phyloP scores from a whole-genome alignment of 2,329 filamentous ascomycete species.

The Penicillium janthinellum region DNA sequence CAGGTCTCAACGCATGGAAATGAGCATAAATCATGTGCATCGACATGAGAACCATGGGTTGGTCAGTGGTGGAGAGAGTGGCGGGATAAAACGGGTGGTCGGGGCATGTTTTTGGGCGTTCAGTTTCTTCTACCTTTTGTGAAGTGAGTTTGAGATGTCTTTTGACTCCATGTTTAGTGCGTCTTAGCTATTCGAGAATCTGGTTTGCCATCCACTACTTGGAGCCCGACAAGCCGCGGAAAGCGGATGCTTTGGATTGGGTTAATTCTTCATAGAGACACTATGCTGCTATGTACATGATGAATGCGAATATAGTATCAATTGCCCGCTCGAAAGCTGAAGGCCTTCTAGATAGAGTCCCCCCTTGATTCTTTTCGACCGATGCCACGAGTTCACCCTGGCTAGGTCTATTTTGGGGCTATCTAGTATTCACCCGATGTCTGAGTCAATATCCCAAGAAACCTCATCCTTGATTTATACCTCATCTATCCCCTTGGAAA shows the following conservation, averaged over 20 bases:
- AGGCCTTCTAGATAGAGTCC: background rate
- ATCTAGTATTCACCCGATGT: background rate
- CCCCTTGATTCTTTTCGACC: background rate
- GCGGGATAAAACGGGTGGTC: background rate
- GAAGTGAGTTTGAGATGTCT: background rate
- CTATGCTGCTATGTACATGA: background rate
- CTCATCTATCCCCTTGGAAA: conserved; percentile 1
- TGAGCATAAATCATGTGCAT: conserved; percentile 31
- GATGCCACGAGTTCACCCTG: background rate
- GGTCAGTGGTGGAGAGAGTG: too few species aligned
- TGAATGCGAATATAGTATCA: background rate
- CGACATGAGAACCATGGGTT: too few species aligned
- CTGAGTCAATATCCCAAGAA: background rate
- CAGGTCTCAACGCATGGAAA: conserved; percentile 70
- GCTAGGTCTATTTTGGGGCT: background rate
- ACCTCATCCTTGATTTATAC: background rate
- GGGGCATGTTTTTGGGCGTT: conserved; percentile 7
- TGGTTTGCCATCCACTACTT: background rate
- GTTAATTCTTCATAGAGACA: background rate
- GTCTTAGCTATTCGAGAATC: background rate
- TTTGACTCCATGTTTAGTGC: background rate
- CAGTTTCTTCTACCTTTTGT: background rate
- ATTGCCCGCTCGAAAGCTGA: background rate
- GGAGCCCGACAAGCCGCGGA: background rate
- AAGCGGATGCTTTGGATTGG: background rate